Percentiles rank a stretch among this genome's conserved stretches.
Evolutionary conservation across 2,329 filamentous ascomycete genomes (phyloP).

Genomic region (Diaporthe destruens): DNA sequence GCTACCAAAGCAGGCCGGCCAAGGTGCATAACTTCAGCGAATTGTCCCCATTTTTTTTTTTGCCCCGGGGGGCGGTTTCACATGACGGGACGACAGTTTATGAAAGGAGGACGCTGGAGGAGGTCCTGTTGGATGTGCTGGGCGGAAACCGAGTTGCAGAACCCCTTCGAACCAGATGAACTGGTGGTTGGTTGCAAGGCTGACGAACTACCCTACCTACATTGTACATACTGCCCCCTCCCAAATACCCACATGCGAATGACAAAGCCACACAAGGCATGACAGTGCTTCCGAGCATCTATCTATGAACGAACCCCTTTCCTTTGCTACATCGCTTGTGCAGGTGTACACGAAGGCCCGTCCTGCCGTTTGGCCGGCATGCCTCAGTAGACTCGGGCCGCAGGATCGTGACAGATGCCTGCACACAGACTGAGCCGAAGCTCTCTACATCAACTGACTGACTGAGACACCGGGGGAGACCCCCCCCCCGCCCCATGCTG

Average conservation of each 20-base stretch:
- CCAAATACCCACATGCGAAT: constrained; percentile 30
- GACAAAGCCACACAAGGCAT: constrained; percentile 9
- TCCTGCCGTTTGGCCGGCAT: neutral
- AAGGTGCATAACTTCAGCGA: neutral
- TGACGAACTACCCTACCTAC: constrained; percentile 7
- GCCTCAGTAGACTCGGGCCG: neutral
- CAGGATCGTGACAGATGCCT: neutral
- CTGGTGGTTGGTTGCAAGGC: constrained; percentile 1
- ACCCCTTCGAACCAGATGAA: neutral
- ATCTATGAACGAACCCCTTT: neutral
- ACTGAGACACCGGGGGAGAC: no score
- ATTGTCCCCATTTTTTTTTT: constrained; percentile 1
- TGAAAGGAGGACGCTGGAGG: neutral
- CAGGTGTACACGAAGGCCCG: neutral
- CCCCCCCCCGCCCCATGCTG: no score
- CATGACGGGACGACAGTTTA: constrained; percentile 37
- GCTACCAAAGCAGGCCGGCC: neutral
- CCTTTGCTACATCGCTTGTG: no score
- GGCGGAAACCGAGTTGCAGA: neutral
- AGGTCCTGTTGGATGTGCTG: constrained; percentile 3
- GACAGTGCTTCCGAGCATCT: constrained; percentile 17
- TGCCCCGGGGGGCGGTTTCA: neutral
- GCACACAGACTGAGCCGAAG: no score
- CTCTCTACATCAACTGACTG: no score
- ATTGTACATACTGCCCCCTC: constrained; percentile 32